Evolutionary conservation across 1,284 basidiomycete genomes (phyloP), one percentile per base, ranked within the genome.

Genomic region (Melampsora americana): DNA sequence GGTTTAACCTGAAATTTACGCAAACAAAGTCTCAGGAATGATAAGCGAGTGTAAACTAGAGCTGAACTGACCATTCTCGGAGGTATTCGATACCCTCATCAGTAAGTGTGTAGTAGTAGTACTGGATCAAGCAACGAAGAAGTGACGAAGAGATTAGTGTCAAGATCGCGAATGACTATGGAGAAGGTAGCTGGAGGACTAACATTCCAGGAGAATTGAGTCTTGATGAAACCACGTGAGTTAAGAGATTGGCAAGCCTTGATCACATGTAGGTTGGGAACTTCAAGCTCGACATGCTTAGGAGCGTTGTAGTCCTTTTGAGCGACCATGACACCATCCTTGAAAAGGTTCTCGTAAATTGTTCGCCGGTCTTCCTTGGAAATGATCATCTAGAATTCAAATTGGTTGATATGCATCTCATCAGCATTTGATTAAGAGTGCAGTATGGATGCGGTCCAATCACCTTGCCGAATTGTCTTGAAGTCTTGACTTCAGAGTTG

Each of bases 241-340:
- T 92, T 98, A 81, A 99, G 88, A 85, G 92, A 95, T 86, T 99
- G 95, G 87, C 95, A 90, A 79, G 93, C 93, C 89, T 99, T 99
- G 89, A 99, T 96, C 82, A 99, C 96, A 85, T 97, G 88, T 80
- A 99, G 90, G 87, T 99, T 99, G 80, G 92, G 92, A 82, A 98
- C 90, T 79, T 95, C 92, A 80, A 99, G 89, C 83, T 98, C 95
- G 83, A 96, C 93, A 84, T 99, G 96, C 86, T 95, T 93, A 77
- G 93, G 91, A 78, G 92, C 91, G 84, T 97, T 95, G 87, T 88
- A 98, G 86, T 99, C 94, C 88, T 99, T 99, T 88, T 96, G 95
- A 83, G 95, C 95, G 84, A 99, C 95, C 83, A 98, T 87, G 80
- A 98, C 96, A 83, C 96, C 95, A 92, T 92, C 94, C 86, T 95